Evolutionary conservation across 257 asterid genomes (phyloP).

Genomic region (Thymus quinquecostatus): DNA sequence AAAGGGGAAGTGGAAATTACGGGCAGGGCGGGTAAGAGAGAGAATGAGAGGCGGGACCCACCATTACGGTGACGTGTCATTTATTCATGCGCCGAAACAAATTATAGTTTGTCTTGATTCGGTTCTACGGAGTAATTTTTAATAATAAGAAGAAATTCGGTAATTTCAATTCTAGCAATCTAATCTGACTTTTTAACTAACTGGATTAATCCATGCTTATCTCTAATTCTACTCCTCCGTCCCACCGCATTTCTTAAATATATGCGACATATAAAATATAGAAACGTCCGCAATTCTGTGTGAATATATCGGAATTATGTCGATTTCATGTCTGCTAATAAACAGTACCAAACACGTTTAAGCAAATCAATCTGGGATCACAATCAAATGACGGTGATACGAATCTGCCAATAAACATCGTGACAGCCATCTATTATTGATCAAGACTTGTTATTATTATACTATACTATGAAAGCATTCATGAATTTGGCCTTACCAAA

Average conservation of each 20-base stretch:
- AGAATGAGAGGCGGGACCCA: conserved; percentile 37
- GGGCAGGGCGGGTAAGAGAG: conserved; percentile 30
- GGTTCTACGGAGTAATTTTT: too few relatives aligned
- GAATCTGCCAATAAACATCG: background rate
- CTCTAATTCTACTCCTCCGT: too few relatives aligned
- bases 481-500: background rate
- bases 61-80: conserved; percentile 33
- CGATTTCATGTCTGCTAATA: background rate
- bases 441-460: too few relatives aligned
- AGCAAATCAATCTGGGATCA: background rate
- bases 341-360: background rate
- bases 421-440: background rate
- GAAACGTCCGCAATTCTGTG: too few relatives aligned
- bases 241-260: too few relatives aligned
- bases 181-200: too few relatives aligned
- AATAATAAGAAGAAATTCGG: too few relatives aligned
- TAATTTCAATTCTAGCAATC: too few relatives aligned
- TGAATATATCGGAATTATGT: background rate
- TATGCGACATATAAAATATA: too few relatives aligned
- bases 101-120: too few relatives aligned
- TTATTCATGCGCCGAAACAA: too few relatives aligned
- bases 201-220: too few relatives aligned
- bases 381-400: background rate
- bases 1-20: conserved; percentile 19
- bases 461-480: background rate